phyloP scores from a whole-genome alignment of 2,329 filamentous ascomycete genomes.

The Claviceps purpurea region DNA sequence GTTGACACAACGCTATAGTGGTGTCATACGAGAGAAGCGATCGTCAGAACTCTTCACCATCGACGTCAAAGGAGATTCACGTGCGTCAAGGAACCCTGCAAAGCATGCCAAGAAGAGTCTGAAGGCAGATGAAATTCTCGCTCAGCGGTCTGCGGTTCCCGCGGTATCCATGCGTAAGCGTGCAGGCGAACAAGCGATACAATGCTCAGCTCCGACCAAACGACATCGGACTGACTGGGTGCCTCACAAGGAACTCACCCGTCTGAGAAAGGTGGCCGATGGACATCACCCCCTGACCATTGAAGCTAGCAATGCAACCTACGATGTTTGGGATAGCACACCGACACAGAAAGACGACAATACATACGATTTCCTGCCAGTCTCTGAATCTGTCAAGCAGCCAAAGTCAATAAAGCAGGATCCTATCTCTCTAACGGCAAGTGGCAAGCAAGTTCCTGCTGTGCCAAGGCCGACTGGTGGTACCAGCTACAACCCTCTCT shows the following conservation, averaged over 20 bases:
- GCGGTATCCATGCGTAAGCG: constrained; percentile 71
- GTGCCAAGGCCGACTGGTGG: constrained; percentile 69
- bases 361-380: constrained; percentile 46
- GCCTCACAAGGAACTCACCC: constrained; percentile 68
- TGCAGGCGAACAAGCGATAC: constrained; percentile 50
- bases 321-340: constrained; percentile 64
- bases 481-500: constrained; percentile 84
- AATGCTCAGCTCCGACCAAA: constrained; percentile 64
- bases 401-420: constrained; percentile 64
- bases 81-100: constrained; percentile 49
- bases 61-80: constrained; percentile 59
- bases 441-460: constrained; percentile 64
- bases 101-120: constrained; percentile 62
- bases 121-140: constrained; percentile 85
- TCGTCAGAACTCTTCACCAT: constrained; percentile 76
- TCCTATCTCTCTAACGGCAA: constrained; percentile 71
- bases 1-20: constrained; percentile 35
- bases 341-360: constrained; percentile 24
- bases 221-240: constrained; percentile 67
- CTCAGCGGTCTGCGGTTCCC: constrained; percentile 67
- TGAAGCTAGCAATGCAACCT: constrained; percentile 46
- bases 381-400: constrained; percentile 51
- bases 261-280: constrained; percentile 67
- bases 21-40: constrained; percentile 69
- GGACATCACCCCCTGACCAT: constrained; percentile 46